Evolutionary conservation across 345 rosid genomes (phyloP).

Genomic region (Turnera subulata): DNA sequence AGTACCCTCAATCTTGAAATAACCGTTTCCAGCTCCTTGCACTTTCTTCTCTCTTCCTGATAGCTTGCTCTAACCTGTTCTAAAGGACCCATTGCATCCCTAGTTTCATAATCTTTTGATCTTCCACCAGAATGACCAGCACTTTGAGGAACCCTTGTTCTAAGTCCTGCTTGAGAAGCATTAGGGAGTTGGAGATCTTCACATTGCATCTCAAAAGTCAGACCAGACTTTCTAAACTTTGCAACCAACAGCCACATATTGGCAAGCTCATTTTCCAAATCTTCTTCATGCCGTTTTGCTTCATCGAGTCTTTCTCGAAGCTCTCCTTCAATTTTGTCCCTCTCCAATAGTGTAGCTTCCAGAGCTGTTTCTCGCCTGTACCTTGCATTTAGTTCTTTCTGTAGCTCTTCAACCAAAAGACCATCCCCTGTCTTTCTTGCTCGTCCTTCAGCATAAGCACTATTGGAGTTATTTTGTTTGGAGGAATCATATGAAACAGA

Average conservation of each 20-base stretch:
- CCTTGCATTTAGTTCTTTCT: conserved; percentile 38
- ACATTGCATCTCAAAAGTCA: conserved; percentile 22
- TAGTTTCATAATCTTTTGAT: conserved; percentile 24
- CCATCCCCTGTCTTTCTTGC: conserved; percentile 26
- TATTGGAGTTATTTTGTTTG: conserved; percentile 22
- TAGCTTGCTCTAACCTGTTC: conserved; percentile 34
- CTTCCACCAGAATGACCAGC: conserved; percentile 15
- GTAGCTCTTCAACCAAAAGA: conserved; percentile 38
- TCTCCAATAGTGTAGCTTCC: conserved; percentile 38
- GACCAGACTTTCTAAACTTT: conserved; percentile 38
- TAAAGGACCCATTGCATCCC: conserved; percentile 21
- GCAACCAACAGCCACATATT: conserved; percentile 59
- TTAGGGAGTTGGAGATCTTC: conserved; percentile 13
- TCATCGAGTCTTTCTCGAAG: conserved; percentile 43
- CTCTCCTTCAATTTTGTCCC: conserved; percentile 35
- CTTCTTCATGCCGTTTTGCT: conserved; percentile 47
- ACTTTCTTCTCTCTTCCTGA: conserved; percentile 41
- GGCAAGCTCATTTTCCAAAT: conserved; percentile 58
- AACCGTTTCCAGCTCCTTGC: conserved; percentile 44
- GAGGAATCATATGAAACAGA: conserved; percentile 24
- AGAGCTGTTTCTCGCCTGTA: conserved; percentile 41
- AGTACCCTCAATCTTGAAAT: conserved; percentile 49
- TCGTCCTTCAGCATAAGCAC: conserved; percentile 25
- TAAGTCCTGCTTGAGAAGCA: conserved; percentile 15
- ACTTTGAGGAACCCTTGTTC: conserved; percentile 27